Evolutionary conservation across 2,329 filamentous ascomycete genomes (phyloP).

Genomic region (Septoria linicola): DNA sequence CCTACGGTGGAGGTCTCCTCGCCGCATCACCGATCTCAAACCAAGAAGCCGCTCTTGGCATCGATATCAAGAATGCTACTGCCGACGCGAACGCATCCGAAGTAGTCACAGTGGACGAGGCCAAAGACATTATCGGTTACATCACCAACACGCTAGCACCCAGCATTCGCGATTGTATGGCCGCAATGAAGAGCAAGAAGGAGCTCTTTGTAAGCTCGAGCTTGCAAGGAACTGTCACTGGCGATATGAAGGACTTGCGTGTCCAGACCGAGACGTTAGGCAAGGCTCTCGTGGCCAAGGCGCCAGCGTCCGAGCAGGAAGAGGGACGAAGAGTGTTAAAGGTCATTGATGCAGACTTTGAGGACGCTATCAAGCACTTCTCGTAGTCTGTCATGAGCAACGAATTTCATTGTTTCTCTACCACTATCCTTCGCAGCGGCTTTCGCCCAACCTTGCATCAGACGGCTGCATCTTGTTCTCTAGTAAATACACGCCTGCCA

Average conservation of each 20-base stretch:
- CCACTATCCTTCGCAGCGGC: no score
- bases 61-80: constrained; percentile 27
- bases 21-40: constrained; percentile 26
- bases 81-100: constrained; percentile 24
- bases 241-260: constrained; percentile 26
- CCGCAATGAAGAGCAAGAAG: constrained; percentile 22
- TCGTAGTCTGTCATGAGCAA: constrained; percentile 10
- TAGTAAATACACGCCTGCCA: not conserved
- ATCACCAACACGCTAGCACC: constrained; percentile 24
- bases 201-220: constrained; percentile 17
- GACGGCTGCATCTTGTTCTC: not conserved
- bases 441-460: no score
- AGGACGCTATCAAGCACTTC: constrained; percentile 25
- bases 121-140: constrained; percentile 20
- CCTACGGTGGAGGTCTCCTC: constrained; percentile 26
- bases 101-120: constrained; percentile 21
- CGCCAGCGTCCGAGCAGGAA: constrained; percentile 16
- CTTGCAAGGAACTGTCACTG: constrained; percentile 22
- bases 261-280: constrained; percentile 20
- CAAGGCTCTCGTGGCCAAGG: constrained; percentile 23
- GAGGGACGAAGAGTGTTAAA: constrained; percentile 20
- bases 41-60: constrained; percentile 24
- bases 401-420: not conserved
- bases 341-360: constrained; percentile 27
- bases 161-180: constrained; percentile 24